Base-by-base conservation (phyloP, 495 filamentous ascomycete species). In the Glonium stellatum region DNA sequence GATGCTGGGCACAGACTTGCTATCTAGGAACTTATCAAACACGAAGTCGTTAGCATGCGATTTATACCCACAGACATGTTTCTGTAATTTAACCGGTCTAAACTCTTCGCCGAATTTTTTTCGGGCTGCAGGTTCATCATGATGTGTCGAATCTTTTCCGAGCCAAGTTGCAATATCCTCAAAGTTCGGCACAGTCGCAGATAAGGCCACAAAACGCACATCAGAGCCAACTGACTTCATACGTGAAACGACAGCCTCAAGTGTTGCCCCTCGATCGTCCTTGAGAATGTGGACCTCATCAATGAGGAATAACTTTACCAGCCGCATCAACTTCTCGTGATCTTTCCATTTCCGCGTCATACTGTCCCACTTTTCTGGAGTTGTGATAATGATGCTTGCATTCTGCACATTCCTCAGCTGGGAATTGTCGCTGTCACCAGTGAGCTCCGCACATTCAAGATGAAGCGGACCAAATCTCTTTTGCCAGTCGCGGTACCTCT, bases 351-450 rank as follows among this genome's bases (percentile, higher is more conserved):
- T 93, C 34, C 93, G 81, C 0, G 93, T 98, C 72, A 98, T 87
- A 59, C 90, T 95, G 72, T 98, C 93, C 93, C 93, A 98, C 70
- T 98, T 98, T 72, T 98, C 93, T 0, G 93, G 93, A 0, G 93
- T 98, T 0, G 93, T 97, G 52, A 98, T 85, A 59, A 98, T 96
- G 58, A 98, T 90, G 54, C 86, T 87, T 37, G 92, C 92, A 65
- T 76, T 84, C 55, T 90, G 86, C 12, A 96, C 87, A 59, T 79
- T 83, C 47, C 77, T 78, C 59, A 96, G 76, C 64, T 96, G 86
- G 1, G 76, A 73, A 56, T 83, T 77, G 48, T 92, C 88, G 0
- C 92, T 96, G 71, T 98, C 93, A 12, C 93, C 93, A 0, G 93
- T 98, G 57, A 97, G 76, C 70, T 96, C 91, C 9, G 87, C 86